Base-by-base conservation (phyloP, 768 basidiomycete species). In the Tubosaeta sp. region DNA sequence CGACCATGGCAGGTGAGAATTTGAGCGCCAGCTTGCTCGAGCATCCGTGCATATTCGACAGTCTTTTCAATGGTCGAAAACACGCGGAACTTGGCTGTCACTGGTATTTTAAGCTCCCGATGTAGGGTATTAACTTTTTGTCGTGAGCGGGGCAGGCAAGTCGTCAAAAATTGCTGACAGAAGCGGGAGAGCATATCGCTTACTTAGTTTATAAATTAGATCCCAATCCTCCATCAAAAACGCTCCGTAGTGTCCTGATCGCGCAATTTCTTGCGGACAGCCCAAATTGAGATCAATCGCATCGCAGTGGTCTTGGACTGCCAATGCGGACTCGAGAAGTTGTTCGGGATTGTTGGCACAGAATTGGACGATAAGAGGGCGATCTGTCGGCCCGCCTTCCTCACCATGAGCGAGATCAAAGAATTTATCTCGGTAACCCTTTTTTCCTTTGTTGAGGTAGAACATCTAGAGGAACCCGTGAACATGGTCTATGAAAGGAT, bases 141-240 rank as follows among this genome's bases (percentile, higher is more conserved):
- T 21, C 3, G 38, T 11, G 21, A 7, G 41, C 7, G 7, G 29
- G 14, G 19, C 7, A n/a, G 1, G 16, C 21, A 52, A 46, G 18
- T 40, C 0, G 27, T 53, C 21, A 55, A 42, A 19, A 8, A 22
- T 11, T 8, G 8, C 14, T 0, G 9, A 32, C 18, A 32, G 29
- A 11, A 3, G 6, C 24, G 11, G 48, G 18, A 40, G 31, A 24
- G 16, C 38, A 41, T 22, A 31, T 8, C 5, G 75, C 80, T 55
- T 54, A 86, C 94, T 89, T 43, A 98, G 76, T 19, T 76, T 72
- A 58, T 85, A 84, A 25, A 98, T 86, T 48, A 94, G 65, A 14
- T 90, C 85, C 95, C 95, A 97, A 39, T 97, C 92, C 52, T 98
- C 94, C 73, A 94, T 91, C 49, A 98, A 64, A 72, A 90, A 98